Evolutionary conservation across 2,329 filamentous ascomycete genomes (phyloP).

Genomic region (Neoscytalidium dimidiatum): DNA sequence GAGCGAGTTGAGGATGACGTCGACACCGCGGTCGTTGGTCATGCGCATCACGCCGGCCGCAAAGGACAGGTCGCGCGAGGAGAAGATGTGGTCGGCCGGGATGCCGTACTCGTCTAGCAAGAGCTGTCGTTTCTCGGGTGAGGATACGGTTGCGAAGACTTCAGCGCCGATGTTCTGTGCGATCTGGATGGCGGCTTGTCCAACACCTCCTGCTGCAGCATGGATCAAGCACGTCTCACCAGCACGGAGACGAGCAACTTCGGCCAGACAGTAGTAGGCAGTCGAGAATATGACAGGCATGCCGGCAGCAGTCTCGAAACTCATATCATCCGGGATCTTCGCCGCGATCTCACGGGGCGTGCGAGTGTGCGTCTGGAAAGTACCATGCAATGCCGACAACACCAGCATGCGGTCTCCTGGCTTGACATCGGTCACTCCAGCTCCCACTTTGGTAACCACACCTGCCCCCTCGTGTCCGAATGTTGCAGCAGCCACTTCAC

Average conservation of each 20-base stretch:
- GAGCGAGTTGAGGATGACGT: constrained; percentile 32
- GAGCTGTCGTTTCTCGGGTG: constrained; percentile 24
- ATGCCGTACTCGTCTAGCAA: constrained; percentile 26
- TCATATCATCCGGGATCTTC: constrained; percentile 24
- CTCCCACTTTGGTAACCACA: constrained; percentile 3
- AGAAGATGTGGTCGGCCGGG: constrained; percentile 35
- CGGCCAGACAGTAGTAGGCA: constrained; percentile 23
- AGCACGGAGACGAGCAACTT: constrained; percentile 21
- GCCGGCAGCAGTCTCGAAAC: constrained; percentile 26
- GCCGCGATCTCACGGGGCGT: background rate
- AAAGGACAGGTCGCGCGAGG: constrained; percentile 27
- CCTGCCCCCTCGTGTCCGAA: constrained; percentile 23
- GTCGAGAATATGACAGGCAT: constrained; percentile 24
- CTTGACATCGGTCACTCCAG: background rate
- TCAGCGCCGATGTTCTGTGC: constrained; percentile 27
- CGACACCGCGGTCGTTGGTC: constrained; percentile 32
- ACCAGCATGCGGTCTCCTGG: constrained; percentile 13
- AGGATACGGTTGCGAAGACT: constrained; percentile 28
- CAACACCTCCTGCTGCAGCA: constrained; percentile 31
- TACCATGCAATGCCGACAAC: background rate
- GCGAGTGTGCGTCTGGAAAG: background rate
- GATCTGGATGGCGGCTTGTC: constrained; percentile 31
- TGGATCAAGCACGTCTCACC: constrained; percentile 31
- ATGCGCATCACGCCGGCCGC: constrained; percentile 20
- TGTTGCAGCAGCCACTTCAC: background rate